Base-by-base conservation (phyloP, 352 stramenopile genomes). In the Pythium rhizo-oryzae region DNA sequence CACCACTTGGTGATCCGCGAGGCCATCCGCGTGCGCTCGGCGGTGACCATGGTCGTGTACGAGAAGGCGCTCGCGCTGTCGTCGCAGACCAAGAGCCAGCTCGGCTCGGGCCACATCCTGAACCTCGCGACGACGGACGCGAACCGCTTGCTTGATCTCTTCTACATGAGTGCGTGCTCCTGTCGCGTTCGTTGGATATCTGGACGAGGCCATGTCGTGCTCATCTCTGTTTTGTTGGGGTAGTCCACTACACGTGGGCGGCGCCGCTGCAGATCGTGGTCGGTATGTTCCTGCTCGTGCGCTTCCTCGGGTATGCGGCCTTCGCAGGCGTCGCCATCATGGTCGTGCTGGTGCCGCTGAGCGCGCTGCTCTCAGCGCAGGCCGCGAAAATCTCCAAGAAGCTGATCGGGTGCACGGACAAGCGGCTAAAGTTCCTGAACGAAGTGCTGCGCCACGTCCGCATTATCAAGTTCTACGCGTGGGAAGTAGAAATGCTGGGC, bases 91-190 rank as follows among this genome's bases (percentile, higher is more conserved):
- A 90, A 87, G 60, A 90, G 78, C 63, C 54, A 63, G 1, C 46
- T 88, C 9, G 79, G 80, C 24, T 80, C 87, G 0, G 92, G 93
- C 8, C 80, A 94, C 63, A 98, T 99, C 55, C 80, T 96, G 1
- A 98, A 98, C 65, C 80, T 99, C n/a, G 95, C 98, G 66, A 97
- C 90, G 23, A 94, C 97, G 65, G 97, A 99, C 74, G 79, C 91
- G 0, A 89, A 97, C 64, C 82, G 89, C 15, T 79, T 99, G 46
- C 91, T 98, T 50, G 89, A 98, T 60, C 65, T 91, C 7, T 84
- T 89, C 49, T 87, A 87, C 72, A 59, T 78, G 19, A 54, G 74
- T 71, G 46, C 43, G 56, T 70, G 7, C 19, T 35, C 53, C 15
- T 19, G 11, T 35, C 25, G 11, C 16, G 9, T 5, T 24, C 11